Percentiles rank a stretch among this genome's conserved stretches.
Evolutionary conservation across 257 asterid genomes (phyloP).

Genomic region (Solanum chilense): DNA sequence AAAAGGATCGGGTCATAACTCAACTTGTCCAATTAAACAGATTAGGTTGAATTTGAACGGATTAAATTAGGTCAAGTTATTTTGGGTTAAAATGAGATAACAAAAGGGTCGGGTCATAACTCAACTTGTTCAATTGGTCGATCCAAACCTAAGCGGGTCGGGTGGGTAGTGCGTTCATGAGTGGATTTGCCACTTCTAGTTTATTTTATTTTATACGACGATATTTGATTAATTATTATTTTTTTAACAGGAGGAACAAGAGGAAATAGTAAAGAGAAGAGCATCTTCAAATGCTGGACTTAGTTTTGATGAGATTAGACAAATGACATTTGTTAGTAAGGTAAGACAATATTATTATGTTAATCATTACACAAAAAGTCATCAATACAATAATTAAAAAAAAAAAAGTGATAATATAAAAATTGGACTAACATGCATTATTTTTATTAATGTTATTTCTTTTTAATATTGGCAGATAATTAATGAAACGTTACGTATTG

Average conservation of each 20-base stretch:
- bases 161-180: not conserved
- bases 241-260: conserved; percentile 4
- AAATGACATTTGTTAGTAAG: conserved; percentile 5
- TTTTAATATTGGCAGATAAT: not conserved
- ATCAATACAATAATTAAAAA: too few species aligned
- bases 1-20: too few species aligned
- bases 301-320: not conserved
- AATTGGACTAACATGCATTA: not conserved
- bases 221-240: not conserved
- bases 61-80: too few species aligned
- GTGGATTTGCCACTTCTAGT: too few species aligned
- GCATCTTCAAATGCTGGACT: not conserved
- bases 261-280: not conserved
- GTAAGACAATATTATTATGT: not conserved
- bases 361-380: too few species aligned
- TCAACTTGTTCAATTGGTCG: not conserved
- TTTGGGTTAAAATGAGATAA: not conserved
- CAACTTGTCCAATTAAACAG: not conserved
- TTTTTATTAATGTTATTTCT: not conserved
- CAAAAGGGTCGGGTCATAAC: too few species aligned
- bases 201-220: not conserved
- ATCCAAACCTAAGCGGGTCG: not conserved
- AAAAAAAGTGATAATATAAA: too few species aligned
- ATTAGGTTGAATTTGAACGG: too few species aligned
- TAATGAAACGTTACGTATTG: conserved; percentile 3